These are phyloP conservation scores for Corymbia citriodora DNA, from an alignment of 441 rosid genomes.

Conservation along the genomic window DNA sequence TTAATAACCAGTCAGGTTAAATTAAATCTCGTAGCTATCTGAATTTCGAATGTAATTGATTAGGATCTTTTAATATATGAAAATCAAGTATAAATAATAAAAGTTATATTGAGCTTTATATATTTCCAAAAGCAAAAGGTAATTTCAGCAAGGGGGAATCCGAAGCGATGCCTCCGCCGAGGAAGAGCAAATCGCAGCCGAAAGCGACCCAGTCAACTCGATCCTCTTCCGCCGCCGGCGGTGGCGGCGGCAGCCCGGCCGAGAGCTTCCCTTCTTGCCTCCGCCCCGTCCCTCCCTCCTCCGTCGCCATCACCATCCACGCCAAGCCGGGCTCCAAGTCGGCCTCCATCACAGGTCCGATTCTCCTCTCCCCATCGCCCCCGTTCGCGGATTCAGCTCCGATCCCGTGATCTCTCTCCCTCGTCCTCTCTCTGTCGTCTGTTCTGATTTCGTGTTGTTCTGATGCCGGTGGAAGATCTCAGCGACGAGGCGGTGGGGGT, in stretches of 20 bases:
- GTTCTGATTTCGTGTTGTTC: not conserved
- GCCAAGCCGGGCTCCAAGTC: conserved; percentile 91
- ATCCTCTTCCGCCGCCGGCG: not conserved
- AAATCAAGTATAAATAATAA: not conserved
- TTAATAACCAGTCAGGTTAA: not conserved
- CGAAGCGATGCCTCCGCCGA: conserved; percentile 52
- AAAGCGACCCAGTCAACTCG: conserved; percentile 30
- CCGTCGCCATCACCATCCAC: conserved; percentile 83
- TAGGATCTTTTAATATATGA: rapidly evolving
- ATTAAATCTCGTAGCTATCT: not conserved
- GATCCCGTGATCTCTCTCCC: not conserved
- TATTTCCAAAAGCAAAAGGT: not conserved
- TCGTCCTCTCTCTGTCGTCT: not conserved
- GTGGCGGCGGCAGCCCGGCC: not conserved
- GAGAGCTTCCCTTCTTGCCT: conserved; percentile 51
- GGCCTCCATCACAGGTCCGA: conserved; percentile 77
- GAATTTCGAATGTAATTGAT: not conserved
- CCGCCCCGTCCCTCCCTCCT: conserved; percentile 53
- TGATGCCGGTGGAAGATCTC: conserved; percentile 37
- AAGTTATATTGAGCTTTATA: not conserved
- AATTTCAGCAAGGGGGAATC: not conserved
- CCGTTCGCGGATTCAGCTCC: not conserved
- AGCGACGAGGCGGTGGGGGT: conserved; percentile 83
- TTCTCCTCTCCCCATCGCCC: too few relatives aligned
- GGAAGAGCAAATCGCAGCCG: conserved; percentile 51